Evolutionary conservation across 257 asterid genomes (phyloP), one percentile per base, ranked within the genome.

Genomic region (Craterostigma plantagineum): DNA sequence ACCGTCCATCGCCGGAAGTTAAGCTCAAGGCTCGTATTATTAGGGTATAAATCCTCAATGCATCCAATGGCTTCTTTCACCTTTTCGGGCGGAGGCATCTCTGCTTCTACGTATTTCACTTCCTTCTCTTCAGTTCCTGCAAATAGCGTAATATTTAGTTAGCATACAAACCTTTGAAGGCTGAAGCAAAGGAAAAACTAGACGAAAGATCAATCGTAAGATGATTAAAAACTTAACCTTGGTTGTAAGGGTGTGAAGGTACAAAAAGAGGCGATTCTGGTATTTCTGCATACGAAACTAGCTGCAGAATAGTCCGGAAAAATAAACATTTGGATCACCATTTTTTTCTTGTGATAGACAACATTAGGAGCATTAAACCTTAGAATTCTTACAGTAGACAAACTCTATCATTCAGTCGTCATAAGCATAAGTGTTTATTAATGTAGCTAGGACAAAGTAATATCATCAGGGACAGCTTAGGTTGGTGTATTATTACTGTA

Each of bases 201-300:
- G n/a, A n/a, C n/a, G n/a, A n/a, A n/a, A n/a, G n/a, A n/a, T n/a
- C n/a, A n/a, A n/a, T n/a, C n/a, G n/a, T n/a, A n/a, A n/a, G n/a
- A n/a, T n/a, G n/a, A n/a, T n/a, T n/a, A n/a, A n/a, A n/a, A n/a
- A n/a, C n/a, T n/a, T 33, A 5, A 79, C 94, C 94, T 65, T 75
- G 61, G 54, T n/a, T n/a, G n/a, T 63, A 60, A 35, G 78, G 72
- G 63, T 77, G 91, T 50, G 61, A 34, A 36, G 96, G 96, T 55
- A 67, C 87, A 59, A 62, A 81, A 7, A 81, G 81, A 11, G 96
- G 96, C 9, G 71, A 27, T 48, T 85, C 96, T 62, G 70, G 67
- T 47, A 85, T 47, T 50, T 85, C 86, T 1, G 77, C 86, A 64
- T 49, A 70, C 43, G 94, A 70, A 47, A 85, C 86, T 12, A 77